These are phyloP conservation scores for Mucor circinelloides DNA, from an alignment of 371 early-diverging fungal genomes.

Conservation along the genomic window DNA sequence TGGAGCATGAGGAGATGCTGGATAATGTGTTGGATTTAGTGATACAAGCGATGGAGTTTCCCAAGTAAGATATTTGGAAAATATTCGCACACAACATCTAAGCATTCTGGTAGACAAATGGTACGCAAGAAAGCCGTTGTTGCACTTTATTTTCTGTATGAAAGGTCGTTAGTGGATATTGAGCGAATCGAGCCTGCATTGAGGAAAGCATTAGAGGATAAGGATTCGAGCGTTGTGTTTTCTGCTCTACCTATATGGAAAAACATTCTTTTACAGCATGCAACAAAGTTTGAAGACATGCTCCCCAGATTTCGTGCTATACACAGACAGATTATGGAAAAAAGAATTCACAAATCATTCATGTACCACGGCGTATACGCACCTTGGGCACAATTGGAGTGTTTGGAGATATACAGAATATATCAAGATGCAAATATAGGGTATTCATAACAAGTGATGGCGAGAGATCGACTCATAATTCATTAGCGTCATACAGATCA, in stretches of 20 bases:
- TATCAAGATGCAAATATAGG: conserved; percentile 34
- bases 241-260: conserved; percentile 45
- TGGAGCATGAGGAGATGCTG: conserved; percentile 43
- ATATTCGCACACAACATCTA: neutral
- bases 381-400: conserved; percentile 57
- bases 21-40: conserved; percentile 35
- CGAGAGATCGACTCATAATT: neutral
- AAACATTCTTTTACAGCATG: conserved; percentile 35
- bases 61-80: conserved; percentile 31
- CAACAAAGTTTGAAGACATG: conserved; percentile 30
- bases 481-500: conserved; percentile 17
- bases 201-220: conserved; percentile 41
- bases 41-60: conserved; percentile 29
- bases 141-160: conserved; percentile 39
- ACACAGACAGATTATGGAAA: conserved; percentile 42
- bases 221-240: conserved; percentile 51
- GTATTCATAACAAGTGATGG: conserved; percentile 16
- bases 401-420: conserved; percentile 34
- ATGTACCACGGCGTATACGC: conserved; percentile 56
- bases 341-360: conserved; percentile 39
- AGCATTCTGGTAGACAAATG: conserved; percentile 33
- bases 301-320: conserved; percentile 37
- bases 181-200: conserved; percentile 37
- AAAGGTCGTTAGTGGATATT: conserved; percentile 21
- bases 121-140: conserved; percentile 50